Percentiles rank a stretch among this genome's conserved stretches.
These are phyloP conservation scores for Areca catechu DNA, from an alignment of 176 grass and related monocot genomes.

Conservation along the genomic window DNA sequence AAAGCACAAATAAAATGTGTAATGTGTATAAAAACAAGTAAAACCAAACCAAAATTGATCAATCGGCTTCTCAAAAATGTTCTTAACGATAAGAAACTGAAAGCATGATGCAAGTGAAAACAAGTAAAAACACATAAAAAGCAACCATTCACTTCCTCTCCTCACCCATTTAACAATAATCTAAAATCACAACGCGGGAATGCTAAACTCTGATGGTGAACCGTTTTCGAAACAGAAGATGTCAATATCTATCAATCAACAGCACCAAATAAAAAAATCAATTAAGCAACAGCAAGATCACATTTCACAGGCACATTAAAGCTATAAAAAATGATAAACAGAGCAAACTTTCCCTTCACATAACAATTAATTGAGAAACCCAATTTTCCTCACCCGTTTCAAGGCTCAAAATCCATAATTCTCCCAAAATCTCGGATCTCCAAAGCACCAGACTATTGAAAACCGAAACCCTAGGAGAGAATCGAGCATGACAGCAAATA, in stretches of 20 bases:
- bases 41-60: neutral
- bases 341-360: neutral
- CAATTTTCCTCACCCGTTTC: neutral
- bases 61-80: neutral
- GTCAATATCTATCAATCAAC: too few species aligned
- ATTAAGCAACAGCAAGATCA: too few species aligned
- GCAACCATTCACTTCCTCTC: neutral
- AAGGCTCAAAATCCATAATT: neutral
- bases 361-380: neutral
- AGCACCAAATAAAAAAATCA: too few species aligned
- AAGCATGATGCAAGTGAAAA: neutral
- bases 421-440: neutral
- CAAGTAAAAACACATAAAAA: neutral
- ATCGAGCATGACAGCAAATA: too few species aligned
- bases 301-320: neutral
- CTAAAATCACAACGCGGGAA: neutral
- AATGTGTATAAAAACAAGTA: neutral
- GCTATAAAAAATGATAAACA: neutral
- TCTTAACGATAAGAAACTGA: neutral
- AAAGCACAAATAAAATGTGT: too few species aligned
- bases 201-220: neutral
- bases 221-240: too few species aligned
- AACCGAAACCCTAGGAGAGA: neutral
- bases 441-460: neutral
- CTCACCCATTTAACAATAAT: neutral